Evolutionary conservation across 768 basidiomycete genomes (phyloP).

Genomic region (Trametes punicea): DNA sequence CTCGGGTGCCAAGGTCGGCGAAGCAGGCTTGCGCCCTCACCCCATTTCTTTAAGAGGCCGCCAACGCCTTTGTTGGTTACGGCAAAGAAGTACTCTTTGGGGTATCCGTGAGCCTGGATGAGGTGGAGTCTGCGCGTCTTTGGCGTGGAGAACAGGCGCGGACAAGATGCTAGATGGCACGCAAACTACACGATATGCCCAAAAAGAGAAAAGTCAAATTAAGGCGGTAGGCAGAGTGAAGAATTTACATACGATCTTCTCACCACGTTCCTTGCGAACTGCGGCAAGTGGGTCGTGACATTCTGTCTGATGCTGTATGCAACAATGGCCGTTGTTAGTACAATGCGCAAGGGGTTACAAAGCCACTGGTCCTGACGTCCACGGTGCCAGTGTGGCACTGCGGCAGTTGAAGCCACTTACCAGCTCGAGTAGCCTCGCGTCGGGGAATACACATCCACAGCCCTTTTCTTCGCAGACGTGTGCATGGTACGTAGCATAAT

Average conservation of each 20-base stretch:
- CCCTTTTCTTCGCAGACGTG: constrained; percentile 70
- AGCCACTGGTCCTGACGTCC: too few relatives aligned
- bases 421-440: constrained; percentile 71
- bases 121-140: constrained; percentile 78
- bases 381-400: too few relatives aligned
- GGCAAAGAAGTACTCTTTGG: constrained; percentile 88
- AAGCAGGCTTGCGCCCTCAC: constrained; percentile 79
- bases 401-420: constrained; percentile 44
- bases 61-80: constrained; percentile 91
- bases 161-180: constrained; percentile 65
- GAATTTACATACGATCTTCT: constrained; percentile 67
- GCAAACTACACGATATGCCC: constrained; percentile 64
- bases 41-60: constrained; percentile 74
- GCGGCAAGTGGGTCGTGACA: constrained; percentile 86
- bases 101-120: constrained; percentile 77
- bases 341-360: not conserved
- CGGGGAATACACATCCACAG: constrained; percentile 84
- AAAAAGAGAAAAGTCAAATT: not conserved
- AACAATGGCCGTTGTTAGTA: not conserved
- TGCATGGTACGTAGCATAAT: constrained; percentile 82
- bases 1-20: constrained; percentile 67
- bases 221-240: not conserved
- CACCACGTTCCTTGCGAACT: constrained; percentile 71
- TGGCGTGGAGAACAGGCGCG: constrained; percentile 63
- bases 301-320: constrained; percentile 71